These are phyloP conservation scores for Neurospora intermedia DNA, from an alignment of 495 filamentous ascomycete species.

Conservation along the genomic window DNA sequence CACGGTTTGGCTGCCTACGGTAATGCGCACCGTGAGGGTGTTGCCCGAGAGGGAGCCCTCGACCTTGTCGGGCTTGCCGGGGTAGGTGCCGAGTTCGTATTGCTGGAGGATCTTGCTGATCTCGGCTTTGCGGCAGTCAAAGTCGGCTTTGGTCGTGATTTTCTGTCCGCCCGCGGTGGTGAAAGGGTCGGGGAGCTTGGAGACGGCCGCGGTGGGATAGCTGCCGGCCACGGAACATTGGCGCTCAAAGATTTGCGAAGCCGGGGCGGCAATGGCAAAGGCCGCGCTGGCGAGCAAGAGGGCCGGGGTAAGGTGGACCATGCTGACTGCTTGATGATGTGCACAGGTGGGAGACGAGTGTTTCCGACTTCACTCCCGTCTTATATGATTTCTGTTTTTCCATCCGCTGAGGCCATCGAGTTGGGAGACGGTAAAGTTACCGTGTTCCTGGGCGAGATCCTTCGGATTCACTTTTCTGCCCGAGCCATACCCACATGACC, in stretches of 20 bases:
- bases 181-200: slow-evolving; percentile 45
- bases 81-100: slow-evolving; percentile 42
- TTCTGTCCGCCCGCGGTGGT: slow-evolving; percentile 31
- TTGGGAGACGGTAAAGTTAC: neutral
- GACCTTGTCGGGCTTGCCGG: slow-evolving; percentile 33
- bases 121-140: slow-evolving; percentile 40
- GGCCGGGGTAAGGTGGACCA: slow-evolving; percentile 34
- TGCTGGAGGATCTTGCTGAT: slow-evolving; percentile 40
- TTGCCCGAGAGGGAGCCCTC: slow-evolving; percentile 31
- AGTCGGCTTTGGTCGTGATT: slow-evolving; percentile 37
- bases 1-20: slow-evolving; percentile 34
- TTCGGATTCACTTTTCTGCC: neutral
- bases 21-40: slow-evolving; percentile 33
- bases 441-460: slow-evolving; percentile 3
- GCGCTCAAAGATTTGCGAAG: slow-evolving; percentile 33
- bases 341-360: neutral
- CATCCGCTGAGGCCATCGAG: neutral
- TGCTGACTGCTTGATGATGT: slow-evolving; percentile 5
- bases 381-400: slow-evolving; percentile 4
- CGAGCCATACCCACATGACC: neutral
- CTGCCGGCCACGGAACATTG: slow-evolving; percentile 24
- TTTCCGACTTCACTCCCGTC: neutral
- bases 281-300: slow-evolving; percentile 31
- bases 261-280: slow-evolving; percentile 29
- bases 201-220: slow-evolving; percentile 20